Evolutionary conservation across 2,329 filamentous ascomycete species (phyloP), one percentile per base, ranked within the genome.

Genomic region (Fusarium pseudonygamai): DNA sequence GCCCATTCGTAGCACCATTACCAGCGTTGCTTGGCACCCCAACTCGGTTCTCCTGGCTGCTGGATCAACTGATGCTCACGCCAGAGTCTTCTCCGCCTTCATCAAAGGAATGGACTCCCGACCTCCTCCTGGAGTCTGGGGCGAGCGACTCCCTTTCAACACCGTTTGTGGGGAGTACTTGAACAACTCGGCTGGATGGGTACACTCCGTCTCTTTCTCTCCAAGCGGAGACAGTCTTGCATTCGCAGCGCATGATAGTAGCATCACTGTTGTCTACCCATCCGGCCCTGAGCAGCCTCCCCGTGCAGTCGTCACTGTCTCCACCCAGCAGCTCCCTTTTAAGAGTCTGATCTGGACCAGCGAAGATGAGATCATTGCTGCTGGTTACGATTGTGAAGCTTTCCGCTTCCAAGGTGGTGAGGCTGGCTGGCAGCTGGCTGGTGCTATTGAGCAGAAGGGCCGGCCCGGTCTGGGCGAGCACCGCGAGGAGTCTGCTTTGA

Each of bases 161-260:
- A 99, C 96, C 8, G 95, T 99, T 57, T 99, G 96, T 79, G 96
- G 96, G 79, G 96, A 99, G 84, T 99, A 91, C 80, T 82, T 98
- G 77, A 99, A 99, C 83, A 96, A 96, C 83, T 97, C 95, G 3
- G 96, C 96, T 34, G 96, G 96, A 24, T 99, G 96, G 96, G 91
- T 99, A 7, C 96, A 98, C 84, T 92, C 93, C 37, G 94, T 97
- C 20, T 92, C 93, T 20, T 99, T 99, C 84, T 97, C 95, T 6
- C 96, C 96, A 0, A 94, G 92, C 75, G 96, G 96, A 63, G 90
- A 98, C 78, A 94, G 93, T n/a, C 89, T 99, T 50, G 96, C 96
- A 2, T 99, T 98, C 82, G 92, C 94, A 26, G 93, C 94, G 7
- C 97, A 99, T 81, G 96, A 99, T 84, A 97, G 94, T 86, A 97